A percentile compares a stretch with the other conserved stretches of the same genome.
phyloP scores from a whole-genome alignment of 495 filamentous ascomycete species.

The Durotheca rogersii region DNA sequence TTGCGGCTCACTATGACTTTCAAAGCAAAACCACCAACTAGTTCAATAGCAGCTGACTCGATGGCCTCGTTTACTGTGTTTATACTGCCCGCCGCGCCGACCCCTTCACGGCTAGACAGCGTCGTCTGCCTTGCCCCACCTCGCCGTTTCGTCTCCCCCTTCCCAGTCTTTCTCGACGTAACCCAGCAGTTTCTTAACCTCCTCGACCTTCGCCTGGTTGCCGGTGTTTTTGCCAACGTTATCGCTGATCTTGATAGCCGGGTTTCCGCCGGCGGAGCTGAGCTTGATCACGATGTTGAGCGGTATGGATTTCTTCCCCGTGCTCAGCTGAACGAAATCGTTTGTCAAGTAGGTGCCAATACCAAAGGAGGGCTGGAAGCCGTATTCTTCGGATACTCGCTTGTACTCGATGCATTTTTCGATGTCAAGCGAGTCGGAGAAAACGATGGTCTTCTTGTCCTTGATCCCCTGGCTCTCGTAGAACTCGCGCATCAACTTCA shows the following conservation, averaged over 20 bases:
- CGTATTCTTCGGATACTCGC: constrained; percentile 70
- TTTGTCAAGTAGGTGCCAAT: constrained; percentile 96
- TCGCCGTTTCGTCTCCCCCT: constrained; percentile 75
- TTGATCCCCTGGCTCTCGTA: constrained; percentile 74
- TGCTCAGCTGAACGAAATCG: constrained; percentile 70
- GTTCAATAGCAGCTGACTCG: constrained; percentile 9
- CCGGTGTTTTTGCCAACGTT: constrained; percentile 97
- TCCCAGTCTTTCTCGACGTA: constrained; percentile 85
- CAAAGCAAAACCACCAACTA: constrained; percentile 1
- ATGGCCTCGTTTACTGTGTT: neutral
- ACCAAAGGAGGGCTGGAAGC: constrained; percentile 83
- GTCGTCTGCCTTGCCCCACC: constrained; percentile 63
- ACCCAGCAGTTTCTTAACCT: constrained; percentile 80
- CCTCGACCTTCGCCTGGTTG: constrained; percentile 70
- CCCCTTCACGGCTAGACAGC: constrained; percentile 9
- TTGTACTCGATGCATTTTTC: constrained; percentile 91
- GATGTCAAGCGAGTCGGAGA: constrained; percentile 92
- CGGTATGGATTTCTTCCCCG: constrained; percentile 80
- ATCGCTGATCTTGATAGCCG: constrained; percentile 93
- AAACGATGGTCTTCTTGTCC: constrained; percentile 90
- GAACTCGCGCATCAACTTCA: constrained; percentile 81
- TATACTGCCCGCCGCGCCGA: neutral
- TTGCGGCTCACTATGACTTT: no score
- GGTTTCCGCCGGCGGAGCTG: constrained; percentile 74
- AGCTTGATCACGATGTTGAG: constrained; percentile 99